Base-by-base conservation (phyloP, 768 basidiomycete genomes). In the Russula virescens region DNA sequence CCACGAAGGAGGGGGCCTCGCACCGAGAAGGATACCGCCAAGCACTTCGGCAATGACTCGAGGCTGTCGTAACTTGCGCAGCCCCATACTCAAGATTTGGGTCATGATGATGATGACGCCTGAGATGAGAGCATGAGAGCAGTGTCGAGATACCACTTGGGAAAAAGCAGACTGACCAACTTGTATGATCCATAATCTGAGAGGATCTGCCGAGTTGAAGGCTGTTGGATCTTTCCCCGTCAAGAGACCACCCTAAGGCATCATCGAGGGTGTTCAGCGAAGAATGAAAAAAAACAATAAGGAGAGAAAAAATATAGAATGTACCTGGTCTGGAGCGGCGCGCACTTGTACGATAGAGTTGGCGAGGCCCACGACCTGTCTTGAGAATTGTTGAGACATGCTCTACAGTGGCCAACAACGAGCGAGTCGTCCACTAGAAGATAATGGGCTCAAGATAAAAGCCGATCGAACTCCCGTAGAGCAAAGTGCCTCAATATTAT, bases 21-120 rank as follows among this genome's bases (percentile, higher is more conserved):
- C 74, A 78, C 89, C 89, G 14, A 96, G 80, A n/a, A 98, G 68
- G 65, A 98, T 94, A 9, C 96, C 95, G 5, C 90, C 94, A 40
- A 97, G 75, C 28, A 96, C 84, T 64, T 91, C 89, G 7, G 89
- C 86, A 28, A 91, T 91, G 51, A 91, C 89, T 69, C 83, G 87
- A 5, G 96, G 96, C 68, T 98, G 96, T 25, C 82, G 81, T 38
- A 96, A 75, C 72, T 81, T 88, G n/a, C 82, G 78, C 42, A 98
- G 78, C 3, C 73, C 77, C 18, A 93, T 80, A 1, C 86, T 82
- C n/a, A 94, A 81, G 23, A 90, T 65, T 70, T 89, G 89, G 3
- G 90, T 87, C 57, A 86, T 89, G 47, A 80, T 74, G 55, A 99
- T 81, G 75, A 98, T 97, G 65, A 98, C 80, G 53, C 87, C 89